Conservation (phyloP, 768 basidiomycete genomes). For the Pisolithus marmoratus region DNA sequence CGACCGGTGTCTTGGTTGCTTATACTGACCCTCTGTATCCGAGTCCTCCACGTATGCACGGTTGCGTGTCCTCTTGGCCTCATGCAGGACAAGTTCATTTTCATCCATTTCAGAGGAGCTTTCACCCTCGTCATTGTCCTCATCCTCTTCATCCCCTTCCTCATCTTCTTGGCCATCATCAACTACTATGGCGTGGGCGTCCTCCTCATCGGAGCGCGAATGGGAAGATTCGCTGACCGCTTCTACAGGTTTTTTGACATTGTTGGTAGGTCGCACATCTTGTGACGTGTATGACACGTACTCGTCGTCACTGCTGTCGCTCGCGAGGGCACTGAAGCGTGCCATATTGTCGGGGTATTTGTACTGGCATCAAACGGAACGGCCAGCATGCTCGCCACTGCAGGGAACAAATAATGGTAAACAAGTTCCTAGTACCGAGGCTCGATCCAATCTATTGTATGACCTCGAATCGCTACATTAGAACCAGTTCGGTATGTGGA, state of each 20-base stretch:
- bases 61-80: slow-evolving; percentile 29
- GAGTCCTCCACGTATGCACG: slow-evolving; percentile 49
- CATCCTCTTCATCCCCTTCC: slow-evolving; percentile 27
- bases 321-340: slow-evolving; percentile 61
- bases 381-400: slow-evolving; percentile 2
- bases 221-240: slow-evolving; percentile 27
- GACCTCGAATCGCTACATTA: no score
- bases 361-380: no score
- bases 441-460: no score
- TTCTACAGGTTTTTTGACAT: slow-evolving; percentile 20
- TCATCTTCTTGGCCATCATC: slow-evolving; percentile 14
- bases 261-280: slow-evolving; percentile 15
- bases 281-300: slow-evolving; percentile 30
- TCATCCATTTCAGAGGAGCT: slow-evolving; percentile 46
- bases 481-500: no score
- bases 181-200: slow-evolving; percentile 14
- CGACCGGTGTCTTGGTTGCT: slow-evolving; percentile 33
- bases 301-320: slow-evolving; percentile 52
- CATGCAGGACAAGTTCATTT: slow-evolving; percentile 37
- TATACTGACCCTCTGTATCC: slow-evolving; percentile 47
- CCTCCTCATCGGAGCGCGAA: slow-evolving; percentile 24
- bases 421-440: background rate
- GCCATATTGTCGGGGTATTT: slow-evolving; percentile 39
- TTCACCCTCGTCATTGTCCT: slow-evolving; percentile 34
- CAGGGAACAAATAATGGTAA: slow-evolving; percentile 25